Conservation (phyloP, 768 basidiomycete genomes). For the Russula lepida region DNA sequence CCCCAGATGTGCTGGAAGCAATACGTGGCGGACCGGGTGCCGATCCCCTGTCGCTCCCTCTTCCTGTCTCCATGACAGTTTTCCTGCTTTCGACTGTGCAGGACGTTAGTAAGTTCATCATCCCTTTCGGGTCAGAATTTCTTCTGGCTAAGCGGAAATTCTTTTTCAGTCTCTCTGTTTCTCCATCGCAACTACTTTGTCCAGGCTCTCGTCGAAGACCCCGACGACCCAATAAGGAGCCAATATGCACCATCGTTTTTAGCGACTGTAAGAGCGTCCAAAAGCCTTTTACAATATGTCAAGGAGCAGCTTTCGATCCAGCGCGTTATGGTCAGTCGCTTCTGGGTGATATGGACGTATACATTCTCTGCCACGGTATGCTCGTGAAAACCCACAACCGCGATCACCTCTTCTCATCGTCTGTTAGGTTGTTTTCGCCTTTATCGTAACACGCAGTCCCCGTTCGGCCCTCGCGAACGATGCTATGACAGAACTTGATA, state of each 20-base stretch:
- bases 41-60: constrained; percentile 21
- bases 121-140: constrained; percentile 33
- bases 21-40: constrained; percentile 26
- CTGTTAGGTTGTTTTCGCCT: constrained; percentile 63
- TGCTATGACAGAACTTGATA: constrained; percentile 63
- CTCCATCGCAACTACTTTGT: constrained; percentile 52
- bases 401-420: constrained; percentile 13
- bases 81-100: constrained; percentile 32
- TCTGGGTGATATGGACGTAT: constrained; percentile 54
- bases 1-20: constrained; percentile 36
- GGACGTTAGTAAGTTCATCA: constrained; percentile 29
- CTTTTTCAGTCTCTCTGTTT: constrained; percentile 40
- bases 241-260: constrained; percentile 44
- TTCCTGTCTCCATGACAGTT: constrained; percentile 32
- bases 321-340: constrained; percentile 39
- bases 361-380: constrained; percentile 48
- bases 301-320: constrained; percentile 35
- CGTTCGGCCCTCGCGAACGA: constrained; percentile 54
- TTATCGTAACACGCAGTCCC: constrained; percentile 69
- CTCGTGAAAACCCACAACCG: constrained; percentile 35
- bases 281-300: constrained; percentile 36
- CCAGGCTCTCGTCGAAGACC: constrained; percentile 43
- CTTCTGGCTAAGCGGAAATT: not conserved
- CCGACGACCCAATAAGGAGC: constrained; percentile 39
- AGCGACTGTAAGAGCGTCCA: constrained; percentile 45